These are phyloP conservation scores for Erythrophleum ivorense DNA, from an alignment of 331 rosid species.

Conservation along the genomic window DNA sequence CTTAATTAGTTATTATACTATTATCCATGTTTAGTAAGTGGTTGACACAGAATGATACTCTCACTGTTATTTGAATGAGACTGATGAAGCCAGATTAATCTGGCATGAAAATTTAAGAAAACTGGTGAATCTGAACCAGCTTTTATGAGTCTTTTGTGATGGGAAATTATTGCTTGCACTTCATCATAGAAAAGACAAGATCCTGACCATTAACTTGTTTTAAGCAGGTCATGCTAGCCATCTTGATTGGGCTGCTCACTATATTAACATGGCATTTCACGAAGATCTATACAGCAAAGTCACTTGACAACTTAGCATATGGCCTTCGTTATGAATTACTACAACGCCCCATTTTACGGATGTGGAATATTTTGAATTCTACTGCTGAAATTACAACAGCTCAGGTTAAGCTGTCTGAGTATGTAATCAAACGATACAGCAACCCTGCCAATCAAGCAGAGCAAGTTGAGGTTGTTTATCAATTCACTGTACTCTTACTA, in stretches of 20 bases:
- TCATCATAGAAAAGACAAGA: not conserved
- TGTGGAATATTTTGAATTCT: constrained; percentile 97
- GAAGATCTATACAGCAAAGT: constrained; percentile 80
- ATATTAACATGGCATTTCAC: constrained; percentile 98
- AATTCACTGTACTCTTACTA: constrained; percentile 1
- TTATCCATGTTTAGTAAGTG: not conserved
- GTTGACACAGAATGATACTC: constrained; percentile 1
- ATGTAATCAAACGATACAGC: constrained; percentile 73
- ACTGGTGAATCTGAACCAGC: constrained; percentile 3
- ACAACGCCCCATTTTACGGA: constrained; percentile 88
- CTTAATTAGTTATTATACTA: not conserved
- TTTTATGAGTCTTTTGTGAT: not conserved
- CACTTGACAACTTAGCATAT: constrained; percentile 83
- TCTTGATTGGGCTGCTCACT: constrained; percentile 89
- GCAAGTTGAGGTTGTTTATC: constrained; percentile 82
- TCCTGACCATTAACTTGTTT: constrained; percentile 19
- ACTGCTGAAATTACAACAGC: constrained; percentile 90
- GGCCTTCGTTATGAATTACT: constrained; percentile 93
- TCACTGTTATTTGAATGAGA: constrained; percentile 5
- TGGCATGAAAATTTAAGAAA: not conserved
- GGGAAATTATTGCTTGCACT: not conserved
- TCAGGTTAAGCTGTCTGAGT: constrained; percentile 85
- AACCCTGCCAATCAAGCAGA: constrained; percentile 85
- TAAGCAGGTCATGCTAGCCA: constrained; percentile 90
- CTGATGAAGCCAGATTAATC: constrained; percentile 3